Conservation (phyloP, 257 asterid species). For the Solanum neorickii region DNA sequence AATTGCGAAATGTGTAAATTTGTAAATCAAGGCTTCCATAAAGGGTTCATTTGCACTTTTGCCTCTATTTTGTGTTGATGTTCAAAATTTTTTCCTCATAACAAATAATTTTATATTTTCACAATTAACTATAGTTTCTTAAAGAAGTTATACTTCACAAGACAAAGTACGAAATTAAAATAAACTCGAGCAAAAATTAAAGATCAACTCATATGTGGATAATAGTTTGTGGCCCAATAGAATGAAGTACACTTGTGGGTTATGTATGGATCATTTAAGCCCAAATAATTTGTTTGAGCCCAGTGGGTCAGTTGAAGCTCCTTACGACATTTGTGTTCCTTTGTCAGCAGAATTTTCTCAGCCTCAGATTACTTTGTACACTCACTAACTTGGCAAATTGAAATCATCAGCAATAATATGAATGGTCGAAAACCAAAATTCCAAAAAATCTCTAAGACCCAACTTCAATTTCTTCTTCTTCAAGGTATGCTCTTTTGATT, state of each 20-base stretch:
- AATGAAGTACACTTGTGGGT: neutral
- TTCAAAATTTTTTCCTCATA: neutral
- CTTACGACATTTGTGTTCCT: neutral
- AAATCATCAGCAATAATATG: neutral
- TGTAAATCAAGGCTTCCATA: neutral
- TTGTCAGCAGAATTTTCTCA: neutral
- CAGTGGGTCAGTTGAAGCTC: neutral
- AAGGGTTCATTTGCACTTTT: neutral
- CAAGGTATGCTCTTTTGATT: neutral
- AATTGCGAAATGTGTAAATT: neutral
- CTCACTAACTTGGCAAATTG: neutral
- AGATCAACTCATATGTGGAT: rapidly evolving
- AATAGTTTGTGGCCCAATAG: neutral
- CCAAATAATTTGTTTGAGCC: neutral
- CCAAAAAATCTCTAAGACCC: neutral
- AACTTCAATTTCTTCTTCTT: neutral
- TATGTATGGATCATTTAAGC: neutral
- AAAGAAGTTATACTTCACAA: no score
- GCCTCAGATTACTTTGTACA: neutral
- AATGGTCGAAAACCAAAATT: neutral
- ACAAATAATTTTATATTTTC: neutral
- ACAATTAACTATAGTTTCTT: no score
- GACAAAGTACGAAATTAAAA: no score
- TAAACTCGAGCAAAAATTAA: no score
- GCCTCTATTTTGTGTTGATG: neutral